Base-by-base conservation (phyloP, 176 grass and related monocot genomes). In the Lolium multiflorum region DNA sequence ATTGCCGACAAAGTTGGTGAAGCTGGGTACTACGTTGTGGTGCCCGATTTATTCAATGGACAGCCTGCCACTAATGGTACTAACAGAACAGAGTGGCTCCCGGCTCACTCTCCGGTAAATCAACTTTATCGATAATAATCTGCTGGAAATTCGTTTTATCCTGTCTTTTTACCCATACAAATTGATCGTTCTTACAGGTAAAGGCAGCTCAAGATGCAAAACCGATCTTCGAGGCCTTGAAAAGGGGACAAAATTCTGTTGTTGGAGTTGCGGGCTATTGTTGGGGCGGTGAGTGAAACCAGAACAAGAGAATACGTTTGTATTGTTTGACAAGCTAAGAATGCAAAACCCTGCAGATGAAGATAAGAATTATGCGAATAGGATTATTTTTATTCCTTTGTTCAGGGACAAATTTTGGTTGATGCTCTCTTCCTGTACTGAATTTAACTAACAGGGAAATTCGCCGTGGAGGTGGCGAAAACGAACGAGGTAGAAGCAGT, bases 261-360 rank as follows among this genome's bases (percentile, higher is more conserved):
- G 16, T 88, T 56, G 87, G 46, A 44, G 22, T 89, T 47, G 87
- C 76, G 1, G 82, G 87, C 28, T 89, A 84, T 3, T 85, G 87
- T 39, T 89, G 82, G 87, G 87, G 81, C 64, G 82, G 82, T 89
- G 21, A 85, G 76, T 56, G 8, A 56, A 47, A 31, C 25, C 1
- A 2, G 11, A 16, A 51, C 63, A 66, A 66, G 12, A 65, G 5
- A 65, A 65, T 24, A 7, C 31, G 24, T 62, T 62, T 4, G 26
- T 63, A 63, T 12, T 26, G 22, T 65, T 31, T 65, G 12, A 65
- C 13, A 65, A 12, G 13, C 61, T 17, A 65, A 14, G 12, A 65
- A 65, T 65, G 15, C 4, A 7, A 65, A 65, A 35, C 28, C 13
- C 14, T 35, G 26, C 26, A 66, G 26, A 35, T 18, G 62, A 66